Conservation (phyloP, 108 stramenopile genomes). For the Chaetoceros tenuissimus region DNA sequence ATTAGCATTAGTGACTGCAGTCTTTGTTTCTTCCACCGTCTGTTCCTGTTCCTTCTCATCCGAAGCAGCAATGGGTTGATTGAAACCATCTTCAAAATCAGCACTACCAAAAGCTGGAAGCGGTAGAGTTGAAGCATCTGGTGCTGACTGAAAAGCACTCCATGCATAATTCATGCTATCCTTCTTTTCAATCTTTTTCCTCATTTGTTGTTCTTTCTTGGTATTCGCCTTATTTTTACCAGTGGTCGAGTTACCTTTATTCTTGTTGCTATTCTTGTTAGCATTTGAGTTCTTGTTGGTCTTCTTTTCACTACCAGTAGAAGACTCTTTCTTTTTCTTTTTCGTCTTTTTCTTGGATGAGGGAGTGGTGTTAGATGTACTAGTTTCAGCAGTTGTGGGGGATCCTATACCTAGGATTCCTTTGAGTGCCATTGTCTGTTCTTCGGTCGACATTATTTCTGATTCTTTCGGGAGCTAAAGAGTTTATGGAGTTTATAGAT, state of each 20-base stretch:
- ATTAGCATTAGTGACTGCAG: not conserved
- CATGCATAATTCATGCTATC: slow-evolving; percentile 50
- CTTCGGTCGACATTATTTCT: not conserved
- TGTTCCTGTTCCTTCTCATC: slow-evolving; percentile 1
- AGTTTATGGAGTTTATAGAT: too few species aligned
- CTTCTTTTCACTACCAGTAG: not conserved
- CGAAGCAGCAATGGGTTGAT: too few species aligned
- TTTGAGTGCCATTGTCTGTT: not conserved
- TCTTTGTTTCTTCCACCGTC: not conserved
- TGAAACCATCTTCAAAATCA: not conserved
- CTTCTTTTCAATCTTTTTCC: slow-evolving; percentile 7
- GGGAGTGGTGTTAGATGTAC: not conserved
- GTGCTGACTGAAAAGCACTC: slow-evolving; percentile 78
- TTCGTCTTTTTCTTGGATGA: not conserved
- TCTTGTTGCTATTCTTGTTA: slow-evolving; percentile 3
- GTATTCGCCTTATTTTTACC: slow-evolving; percentile 19
- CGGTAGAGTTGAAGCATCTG: slow-evolving; percentile 66
- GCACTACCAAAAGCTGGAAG: slow-evolving; percentile 35
- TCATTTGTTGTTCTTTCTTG: not conserved
- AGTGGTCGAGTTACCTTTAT: slow-evolving; percentile 5
- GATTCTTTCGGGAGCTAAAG: too few species aligned
- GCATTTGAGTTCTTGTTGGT: slow-evolving; percentile 3
- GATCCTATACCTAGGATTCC: not conserved
- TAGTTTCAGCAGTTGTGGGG: not conserved
- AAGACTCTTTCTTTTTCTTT: slow-evolving; percentile 10